Conservation (phyloP, 2,329 filamentous ascomycete species). For the Alternaria sp. region DNA sequence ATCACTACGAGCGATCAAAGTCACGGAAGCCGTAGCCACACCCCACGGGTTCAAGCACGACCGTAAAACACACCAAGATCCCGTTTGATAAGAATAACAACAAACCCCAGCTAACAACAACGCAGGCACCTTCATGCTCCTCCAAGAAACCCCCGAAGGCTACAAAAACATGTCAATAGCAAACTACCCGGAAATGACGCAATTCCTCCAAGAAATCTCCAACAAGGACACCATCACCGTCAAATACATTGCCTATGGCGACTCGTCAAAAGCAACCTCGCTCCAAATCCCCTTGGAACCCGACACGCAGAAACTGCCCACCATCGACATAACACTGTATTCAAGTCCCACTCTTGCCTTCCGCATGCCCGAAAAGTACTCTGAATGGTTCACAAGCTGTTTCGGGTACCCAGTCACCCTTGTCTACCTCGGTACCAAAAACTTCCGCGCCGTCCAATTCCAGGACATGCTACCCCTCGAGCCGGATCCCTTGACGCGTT, state of each 20-base stretch:
- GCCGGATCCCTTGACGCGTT: slow-evolving; percentile 27
- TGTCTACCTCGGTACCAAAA: slow-evolving; percentile 55
- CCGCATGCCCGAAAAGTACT: slow-evolving; percentile 55
- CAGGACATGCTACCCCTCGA: slow-evolving; percentile 36
- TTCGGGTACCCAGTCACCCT: slow-evolving; percentile 57
- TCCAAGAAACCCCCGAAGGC: slow-evolving; percentile 50
- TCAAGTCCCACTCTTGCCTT: slow-evolving; percentile 54
- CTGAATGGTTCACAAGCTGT: slow-evolving; percentile 55
- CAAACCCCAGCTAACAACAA: not conserved
- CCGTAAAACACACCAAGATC: slow-evolving; percentile 33
- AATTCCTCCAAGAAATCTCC: slow-evolving; percentile 53
- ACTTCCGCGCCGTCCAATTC: slow-evolving; percentile 55
- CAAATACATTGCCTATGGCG: slow-evolving; percentile 51
- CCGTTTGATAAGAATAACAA: not conserved
- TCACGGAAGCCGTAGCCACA: slow-evolving; percentile 53
- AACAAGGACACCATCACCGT: slow-evolving; percentile 47
- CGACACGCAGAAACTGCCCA: slow-evolving; percentile 45
- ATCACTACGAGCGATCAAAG: slow-evolving; percentile 53
- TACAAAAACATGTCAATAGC: slow-evolving; percentile 56
- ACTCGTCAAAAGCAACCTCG: slow-evolving; percentile 33
- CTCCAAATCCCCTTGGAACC: slow-evolving; percentile 55
- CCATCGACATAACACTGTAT: slow-evolving; percentile 56
- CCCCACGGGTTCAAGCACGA: slow-evolving; percentile 58
- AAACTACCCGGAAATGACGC: slow-evolving; percentile 52
- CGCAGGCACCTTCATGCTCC: slow-evolving; percentile 51